Evolutionary conservation across 2,329 filamentous ascomycete species (phyloP).

Genomic region (Hansfordia pulvinata): DNA sequence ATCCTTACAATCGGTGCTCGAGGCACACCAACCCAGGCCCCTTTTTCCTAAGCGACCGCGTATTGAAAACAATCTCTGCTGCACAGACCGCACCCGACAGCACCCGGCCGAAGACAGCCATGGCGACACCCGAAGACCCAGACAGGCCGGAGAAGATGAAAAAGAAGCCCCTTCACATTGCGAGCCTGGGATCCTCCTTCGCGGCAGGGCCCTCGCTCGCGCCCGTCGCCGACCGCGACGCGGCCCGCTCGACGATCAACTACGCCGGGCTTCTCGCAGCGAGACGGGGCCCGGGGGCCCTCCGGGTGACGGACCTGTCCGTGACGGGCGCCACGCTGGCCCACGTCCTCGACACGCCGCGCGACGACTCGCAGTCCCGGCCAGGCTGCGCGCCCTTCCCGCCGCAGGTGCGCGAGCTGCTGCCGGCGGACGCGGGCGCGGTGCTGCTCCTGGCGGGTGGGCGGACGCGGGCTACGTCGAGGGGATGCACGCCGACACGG

Average conservation of each 20-base stretch:
- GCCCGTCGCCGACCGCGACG: conserved; percentile 13
- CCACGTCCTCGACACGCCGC: conserved; percentile 12
- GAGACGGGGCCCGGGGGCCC: conserved; percentile 9
- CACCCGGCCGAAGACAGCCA: no score
- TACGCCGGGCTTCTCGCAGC: conserved; percentile 19
- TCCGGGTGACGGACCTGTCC: conserved; percentile 14
- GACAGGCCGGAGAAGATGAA: no score
- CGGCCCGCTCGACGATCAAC: conserved; percentile 19
- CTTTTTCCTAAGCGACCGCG: no score
- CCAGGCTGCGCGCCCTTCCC: conserved; percentile 9
- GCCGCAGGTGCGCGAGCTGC: conserved; percentile 20
- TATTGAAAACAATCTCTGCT: no score
- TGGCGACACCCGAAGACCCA: no score
- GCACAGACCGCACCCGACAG: no score
- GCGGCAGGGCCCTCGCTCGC: conserved; percentile 18
- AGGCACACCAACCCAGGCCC: no score
- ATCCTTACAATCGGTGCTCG: no score
- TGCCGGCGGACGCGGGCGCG: conserved; percentile 19
- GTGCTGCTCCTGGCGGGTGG: conserved; percentile 21
- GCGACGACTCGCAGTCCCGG: background rate
- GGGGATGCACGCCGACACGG: conserved; percentile 17
- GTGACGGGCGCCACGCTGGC: conserved; percentile 23
- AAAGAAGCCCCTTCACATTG: conserved; percentile 13
- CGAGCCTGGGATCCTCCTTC: conserved; percentile 17
- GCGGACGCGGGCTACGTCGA: conserved; percentile 24